Evolutionary conservation across 805 yeast species (phyloP), one percentile per base, ranked within the genome.

Genomic region (Candida qinlingensis): DNA sequence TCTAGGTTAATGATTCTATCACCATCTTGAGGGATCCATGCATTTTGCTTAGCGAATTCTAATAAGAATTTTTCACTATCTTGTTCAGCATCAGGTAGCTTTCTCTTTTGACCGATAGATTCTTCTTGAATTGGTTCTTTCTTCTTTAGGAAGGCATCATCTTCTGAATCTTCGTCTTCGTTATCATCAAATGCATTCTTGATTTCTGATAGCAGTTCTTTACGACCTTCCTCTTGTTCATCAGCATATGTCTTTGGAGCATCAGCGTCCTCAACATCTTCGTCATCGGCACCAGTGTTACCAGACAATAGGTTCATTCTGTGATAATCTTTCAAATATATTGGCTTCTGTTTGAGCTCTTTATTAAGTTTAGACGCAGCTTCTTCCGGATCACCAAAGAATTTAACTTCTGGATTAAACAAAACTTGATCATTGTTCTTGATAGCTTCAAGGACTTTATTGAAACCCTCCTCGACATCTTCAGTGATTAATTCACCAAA

Each of bases 261-360:
- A 38, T 5, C 77, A 10, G 75, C 78, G 1, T 72, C 81, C 19
- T 78, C 80, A 11, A 74, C 73, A 37, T 72, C 73, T n/a, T 75
- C 81, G 29, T 73, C 73, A 37, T 72, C 73, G 26, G 77, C 78
- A 39, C 73, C 76, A 19, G 80, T 25, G 25, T 51, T 34, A 9
- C 91, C 92, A 4, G 82, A 73, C n/a, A 94, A 70, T 35, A 91
- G 66, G 55, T 81, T 85, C 81, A 80, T 79, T 64, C 98, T 76
- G 63, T 94, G 97, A 61, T 91, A 94, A 65, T 94, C 99, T 58
- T 91, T 90, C 66, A 94, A 76, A 64, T 84, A 88, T 48, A 94
- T 73, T 8, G 98, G 97, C 62, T 87, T 87, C 10, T 77, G 74
- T 51, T 64, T 50, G 3, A 53, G 53, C 1, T 48, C 61, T n/a